Evolutionary conservation across 1,284 basidiomycete species (phyloP), one percentile per base, ranked within the genome.

Genomic region (Heterobasidion annosum): DNA sequence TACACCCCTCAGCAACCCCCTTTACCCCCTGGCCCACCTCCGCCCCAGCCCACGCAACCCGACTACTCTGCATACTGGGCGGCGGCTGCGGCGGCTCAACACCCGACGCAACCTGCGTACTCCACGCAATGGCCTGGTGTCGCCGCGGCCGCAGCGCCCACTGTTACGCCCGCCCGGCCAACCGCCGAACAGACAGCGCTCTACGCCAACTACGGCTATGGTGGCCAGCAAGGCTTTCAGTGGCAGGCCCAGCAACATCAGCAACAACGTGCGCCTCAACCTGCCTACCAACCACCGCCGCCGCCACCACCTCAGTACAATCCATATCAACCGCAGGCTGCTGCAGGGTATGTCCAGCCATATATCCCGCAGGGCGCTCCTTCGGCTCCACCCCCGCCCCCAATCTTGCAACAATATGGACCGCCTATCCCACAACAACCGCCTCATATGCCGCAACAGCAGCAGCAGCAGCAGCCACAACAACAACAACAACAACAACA

Each of bases 161-260:
- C 16, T 19, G 16, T 12, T 10, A 61, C 57, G 18, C 60, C 68
- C 37, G 71, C 78, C 52, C 74, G 84, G 53, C 85, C 85, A 44
- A 72, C 85, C 46, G 74, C 82, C 18, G 81, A 88, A 61, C 87
- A 91, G 64, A 85, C 82, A 63, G 83, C 87, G 32, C 64, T 91
- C 37, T 91, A 90, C 62, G 88, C 88, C 1, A 91, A 91, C 65
- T 91, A 91, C 63, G 88, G 88, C 33, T 91, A 91, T 64, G 87
- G 88, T 2, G 73, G 76, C 45, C 83, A 83, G 50, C 66, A 73
- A 60, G 73, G 69, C 54, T 66, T 72, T 54, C 85, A 82, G 81
- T 84, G 84, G 61, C 79, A 77, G 55, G 77, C 78, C 58, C 81
- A 81, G 57, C 81, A 81, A 55, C 82, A 81, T 54, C 77, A 78